These are phyloP conservation scores for Calocybe cyanea DNA, from an alignment of 768 basidiomycete species.

Conservation along the genomic window DNA sequence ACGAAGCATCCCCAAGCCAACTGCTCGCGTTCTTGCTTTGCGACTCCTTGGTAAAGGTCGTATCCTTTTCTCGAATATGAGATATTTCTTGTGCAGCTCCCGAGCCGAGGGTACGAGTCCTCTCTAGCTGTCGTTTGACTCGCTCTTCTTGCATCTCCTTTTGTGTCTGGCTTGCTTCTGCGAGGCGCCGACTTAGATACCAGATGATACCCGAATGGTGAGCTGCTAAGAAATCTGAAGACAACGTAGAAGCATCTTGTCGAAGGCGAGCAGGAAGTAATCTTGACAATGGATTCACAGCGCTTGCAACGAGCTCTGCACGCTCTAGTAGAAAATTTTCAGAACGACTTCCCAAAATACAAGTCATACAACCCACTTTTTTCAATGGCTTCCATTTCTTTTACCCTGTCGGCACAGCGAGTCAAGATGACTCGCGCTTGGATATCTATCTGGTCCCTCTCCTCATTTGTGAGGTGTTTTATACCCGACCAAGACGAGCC, in stretches of 20 bases:
- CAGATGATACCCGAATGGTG: constrained; percentile 92
- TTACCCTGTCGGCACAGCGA: constrained; percentile 82
- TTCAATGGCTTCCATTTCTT: constrained; percentile 84
- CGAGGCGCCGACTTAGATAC: constrained; percentile 80
- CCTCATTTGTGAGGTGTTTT: constrained; percentile 77
- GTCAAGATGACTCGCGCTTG: constrained; percentile 84
- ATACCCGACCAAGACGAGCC: constrained; percentile 58
- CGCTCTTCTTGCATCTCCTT: constrained; percentile 94
- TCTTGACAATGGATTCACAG: constrained; percentile 60
- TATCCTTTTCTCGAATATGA: constrained; percentile 33
- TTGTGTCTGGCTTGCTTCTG: constrained; percentile 74
- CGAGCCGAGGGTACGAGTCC: constrained; percentile 79
- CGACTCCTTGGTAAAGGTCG: constrained; percentile 17
- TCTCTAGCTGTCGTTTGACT: constrained; percentile 81
- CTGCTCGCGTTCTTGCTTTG: constrained; percentile 32
- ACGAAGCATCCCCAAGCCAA: constrained; percentile 61
- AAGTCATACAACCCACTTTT: constrained; percentile 52
- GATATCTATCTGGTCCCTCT: constrained; percentile 94
- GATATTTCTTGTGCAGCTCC: constrained; percentile 65
- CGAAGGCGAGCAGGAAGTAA: constrained; percentile 70
- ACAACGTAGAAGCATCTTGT: constrained; percentile 47
- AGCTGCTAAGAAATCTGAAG: constrained; percentile 77
- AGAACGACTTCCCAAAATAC: constrained; percentile 14
- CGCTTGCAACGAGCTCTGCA: constrained; percentile 59
- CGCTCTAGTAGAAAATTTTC: constrained; percentile 46